These are phyloP conservation scores for Apophysomyces sp. DNA, from an alignment of 371 early-diverging fungal genomes.

Conservation along the genomic window DNA sequence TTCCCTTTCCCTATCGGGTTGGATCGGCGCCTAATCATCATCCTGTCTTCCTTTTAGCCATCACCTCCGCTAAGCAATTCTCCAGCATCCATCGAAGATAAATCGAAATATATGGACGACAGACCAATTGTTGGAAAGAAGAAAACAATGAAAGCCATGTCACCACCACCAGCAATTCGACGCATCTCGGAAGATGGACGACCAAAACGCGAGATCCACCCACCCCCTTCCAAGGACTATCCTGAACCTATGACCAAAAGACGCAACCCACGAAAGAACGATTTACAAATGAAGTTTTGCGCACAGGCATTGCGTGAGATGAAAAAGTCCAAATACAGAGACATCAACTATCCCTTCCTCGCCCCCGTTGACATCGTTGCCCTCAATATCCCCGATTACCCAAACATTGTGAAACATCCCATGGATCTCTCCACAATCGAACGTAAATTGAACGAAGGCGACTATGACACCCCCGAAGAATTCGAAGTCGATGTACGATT, in stretches of 20 bases:
- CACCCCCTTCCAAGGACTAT: conserved; percentile 60
- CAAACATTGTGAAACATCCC: conserved; percentile 89
- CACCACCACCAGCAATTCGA: conserved; percentile 21
- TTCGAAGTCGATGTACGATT: conserved; percentile 85
- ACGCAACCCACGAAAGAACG: conserved; percentile 51
- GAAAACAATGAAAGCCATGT: conserved; percentile 11
- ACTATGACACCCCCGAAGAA: conserved; percentile 68
- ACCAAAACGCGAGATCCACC: conserved; percentile 69
- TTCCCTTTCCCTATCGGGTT: background rate
- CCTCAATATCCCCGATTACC: conserved; percentile 92
- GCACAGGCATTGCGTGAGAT: conserved; percentile 70
- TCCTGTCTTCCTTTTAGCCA: background rate
- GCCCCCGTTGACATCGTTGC: conserved; percentile 91
- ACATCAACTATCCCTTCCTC: conserved; percentile 76
- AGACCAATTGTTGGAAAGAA: conserved; percentile 1
- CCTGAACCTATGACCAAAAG: conserved; percentile 37
- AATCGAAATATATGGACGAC: conserved; percentile 14
- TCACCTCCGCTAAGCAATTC: conserved; percentile 9
- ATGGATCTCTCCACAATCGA: conserved; percentile 98
- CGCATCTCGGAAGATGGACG: conserved; percentile 49
- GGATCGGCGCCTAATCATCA: background rate
- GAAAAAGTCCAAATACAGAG: conserved; percentile 66
- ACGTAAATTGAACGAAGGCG: conserved; percentile 74
- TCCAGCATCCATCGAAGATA: conserved; percentile 15
- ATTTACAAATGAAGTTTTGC: conserved; percentile 69